Base-by-base conservation (phyloP, 768 basidiomycete genomes). In the Floccularia luteovirens region DNA sequence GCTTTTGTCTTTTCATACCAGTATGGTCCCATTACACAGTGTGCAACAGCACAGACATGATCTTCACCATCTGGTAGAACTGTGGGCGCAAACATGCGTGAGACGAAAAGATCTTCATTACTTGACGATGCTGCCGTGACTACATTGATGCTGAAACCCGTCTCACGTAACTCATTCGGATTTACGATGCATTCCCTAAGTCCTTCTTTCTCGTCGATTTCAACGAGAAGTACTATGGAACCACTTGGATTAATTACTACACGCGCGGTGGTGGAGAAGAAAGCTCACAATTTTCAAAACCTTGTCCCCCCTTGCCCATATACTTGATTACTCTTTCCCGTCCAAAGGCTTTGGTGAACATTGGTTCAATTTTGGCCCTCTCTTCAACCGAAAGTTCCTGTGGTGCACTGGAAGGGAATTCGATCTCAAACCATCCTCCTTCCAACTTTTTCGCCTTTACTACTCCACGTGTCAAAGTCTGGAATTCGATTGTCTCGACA, bases 11-110 rank as follows among this genome's bases (percentile, higher is more conserved):
- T 68, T 14, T 43, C 44, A 16, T 57, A 59, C 70, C 75, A 78
- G 43, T 77, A 76, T 2, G 75, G 74, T 2, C 49, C 59, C 24
- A 73, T 42, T 27, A 76, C 39, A 33, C 66, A 65, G 46, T 78
- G 76, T 0, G 75, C 72, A 25, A 70, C 70, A 11, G 75, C 76
- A 43, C 73, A 77, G 5, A 75, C 74, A 13, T 58, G 63, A 43
- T 77, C 75, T 54, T 77, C 74, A 3, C 57, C 57, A 37, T 52
- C 49, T 41, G 47, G 47, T 19, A 67, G 45, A 5, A 42, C 21
- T 1, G 33, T 36, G 5, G 70, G 72, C 4, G 67, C 57, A 47
- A 78, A 75, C 63, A 76, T 69, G 3, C 77, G 63, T 5, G 75
- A 74, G 16, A 66, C 54, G 53, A 74, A 78, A 12, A 48, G 48